Base-by-base conservation (phyloP, 306 rosid species). In the Ziziphus jujuba region DNA sequence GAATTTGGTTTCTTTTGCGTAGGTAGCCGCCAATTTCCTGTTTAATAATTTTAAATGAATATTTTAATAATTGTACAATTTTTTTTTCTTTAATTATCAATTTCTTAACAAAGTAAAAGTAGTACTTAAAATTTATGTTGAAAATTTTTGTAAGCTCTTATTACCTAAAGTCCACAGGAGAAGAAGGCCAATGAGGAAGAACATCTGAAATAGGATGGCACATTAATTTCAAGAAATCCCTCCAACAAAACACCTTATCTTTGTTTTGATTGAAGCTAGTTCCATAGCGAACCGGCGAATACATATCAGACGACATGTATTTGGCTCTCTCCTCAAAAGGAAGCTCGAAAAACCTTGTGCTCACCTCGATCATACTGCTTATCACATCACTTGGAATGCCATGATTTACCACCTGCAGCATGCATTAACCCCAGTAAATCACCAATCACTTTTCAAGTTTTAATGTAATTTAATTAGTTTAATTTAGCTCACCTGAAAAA, bases 211-310 rank as follows among this genome's bases (percentile, higher is more conserved):
- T 15, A 17, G 98, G 95, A 61, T 87, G 87, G 47, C 91, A 89
- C 24, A 70, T 51, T 17, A 92, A 75, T 83, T 92, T 92, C 85
- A 92, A 59, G 82, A 92, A 92, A 76, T 92, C 98, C 40, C 98
- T 89, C 98, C 98, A 92, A 40, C 82, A 85, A 50, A 87, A 87
- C 59, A 92, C 96, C 0, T 34, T 61, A 72, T 92, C 98, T 51
- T 76, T 85, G 63, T 31, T 84, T 74, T 86, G 92, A 75, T 84
- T 92, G 76, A 82, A 89, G 73, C 98, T 92, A 0, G 98, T 89
- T n/a, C 98, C 98, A 36, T 81, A 92, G 11, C 98, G 67, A 16
- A 92, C 95, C 0, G 85, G 81, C 0, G 92, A 80, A 12, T 65
- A 52, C 87, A 92, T 76, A 47, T 92, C 89, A 5, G 72, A 67